Conservation (phyloP, 371 early-diverging fungal species). For the Mucor lusitanicus region DNA sequence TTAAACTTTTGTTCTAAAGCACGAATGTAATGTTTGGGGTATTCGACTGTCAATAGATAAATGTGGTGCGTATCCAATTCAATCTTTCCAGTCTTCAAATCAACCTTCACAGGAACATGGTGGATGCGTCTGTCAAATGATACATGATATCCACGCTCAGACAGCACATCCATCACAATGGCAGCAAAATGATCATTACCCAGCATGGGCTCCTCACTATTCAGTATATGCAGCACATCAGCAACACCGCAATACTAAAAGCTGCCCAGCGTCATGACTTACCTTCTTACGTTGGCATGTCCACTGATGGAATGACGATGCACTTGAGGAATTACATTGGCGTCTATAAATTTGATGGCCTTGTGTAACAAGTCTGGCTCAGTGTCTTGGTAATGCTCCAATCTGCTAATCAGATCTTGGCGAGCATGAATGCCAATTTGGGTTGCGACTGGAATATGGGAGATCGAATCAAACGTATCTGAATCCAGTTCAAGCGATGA, state of each 20-base stretch:
- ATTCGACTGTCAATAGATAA: constrained; percentile 61
- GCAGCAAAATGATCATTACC: constrained; percentile 56
- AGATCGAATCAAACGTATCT: constrained; percentile 66
- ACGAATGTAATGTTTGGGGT: constrained; percentile 71
- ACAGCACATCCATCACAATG: constrained; percentile 68
- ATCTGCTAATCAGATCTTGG: constrained; percentile 60
- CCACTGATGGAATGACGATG: constrained; percentile 66
- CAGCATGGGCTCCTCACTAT: constrained; percentile 52
- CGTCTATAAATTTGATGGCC: constrained; percentile 61
- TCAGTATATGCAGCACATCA: background rate
- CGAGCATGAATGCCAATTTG: constrained; percentile 69
- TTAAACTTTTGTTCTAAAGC: constrained; percentile 68
- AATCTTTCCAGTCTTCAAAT: constrained; percentile 63
- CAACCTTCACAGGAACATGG: constrained; percentile 59
- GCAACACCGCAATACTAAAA: background rate
- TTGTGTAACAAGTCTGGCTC: constrained; percentile 51
- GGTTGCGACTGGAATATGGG: constrained; percentile 66
- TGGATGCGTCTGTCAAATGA: constrained; percentile 59
- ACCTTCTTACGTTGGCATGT: constrained; percentile 65
- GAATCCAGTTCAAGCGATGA: constrained; percentile 63
- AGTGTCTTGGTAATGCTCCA: constrained; percentile 64
- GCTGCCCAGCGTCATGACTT: constrained; percentile 15
- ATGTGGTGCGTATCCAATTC: constrained; percentile 57
- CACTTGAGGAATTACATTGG: constrained; percentile 57
- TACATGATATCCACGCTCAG: constrained; percentile 69